These are phyloP conservation scores for Euphorbia corollata DNA, from an alignment of 441 rosid species.

Conservation along the genomic window DNA sequence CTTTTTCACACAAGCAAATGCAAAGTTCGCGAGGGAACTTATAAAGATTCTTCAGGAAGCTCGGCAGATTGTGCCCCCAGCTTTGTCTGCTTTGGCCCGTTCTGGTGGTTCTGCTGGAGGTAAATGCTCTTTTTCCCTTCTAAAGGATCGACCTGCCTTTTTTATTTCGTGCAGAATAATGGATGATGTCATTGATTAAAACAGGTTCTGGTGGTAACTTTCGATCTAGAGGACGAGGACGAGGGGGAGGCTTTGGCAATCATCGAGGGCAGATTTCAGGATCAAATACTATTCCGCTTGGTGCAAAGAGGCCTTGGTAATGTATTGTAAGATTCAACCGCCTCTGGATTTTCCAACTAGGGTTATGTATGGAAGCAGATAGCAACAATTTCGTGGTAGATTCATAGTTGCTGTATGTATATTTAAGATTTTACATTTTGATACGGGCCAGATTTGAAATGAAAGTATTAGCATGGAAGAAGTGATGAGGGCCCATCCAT, in stretches of 20 bases:
- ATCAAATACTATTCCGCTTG: constrained; percentile 67
- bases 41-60: constrained; percentile 85
- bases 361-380: neutral
- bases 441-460: neutral
- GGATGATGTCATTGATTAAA: neutral
- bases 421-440: neutral
- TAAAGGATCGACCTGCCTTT: neutral
- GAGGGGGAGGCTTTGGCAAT: constrained; percentile 65
- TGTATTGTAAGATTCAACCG: neutral
- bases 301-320: constrained; percentile 61
- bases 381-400: neutral
- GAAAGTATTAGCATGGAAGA: neutral
- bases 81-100: constrained; percentile 56
- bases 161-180: neutral
- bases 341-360: neutral
- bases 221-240: constrained; percentile 76
- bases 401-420: neutral
- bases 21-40: constrained; percentile 74
- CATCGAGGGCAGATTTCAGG: constrained; percentile 56
- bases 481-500: neutral
- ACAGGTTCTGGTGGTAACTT: constrained; percentile 56
- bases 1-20: constrained; percentile 77
- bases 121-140: constrained; percentile 18
- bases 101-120: constrained; percentile 51
- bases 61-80: constrained; percentile 64